Conservation (phyloP, 2,329 filamentous ascomycete genomes). For the Chaetothyriales sp. region DNA sequence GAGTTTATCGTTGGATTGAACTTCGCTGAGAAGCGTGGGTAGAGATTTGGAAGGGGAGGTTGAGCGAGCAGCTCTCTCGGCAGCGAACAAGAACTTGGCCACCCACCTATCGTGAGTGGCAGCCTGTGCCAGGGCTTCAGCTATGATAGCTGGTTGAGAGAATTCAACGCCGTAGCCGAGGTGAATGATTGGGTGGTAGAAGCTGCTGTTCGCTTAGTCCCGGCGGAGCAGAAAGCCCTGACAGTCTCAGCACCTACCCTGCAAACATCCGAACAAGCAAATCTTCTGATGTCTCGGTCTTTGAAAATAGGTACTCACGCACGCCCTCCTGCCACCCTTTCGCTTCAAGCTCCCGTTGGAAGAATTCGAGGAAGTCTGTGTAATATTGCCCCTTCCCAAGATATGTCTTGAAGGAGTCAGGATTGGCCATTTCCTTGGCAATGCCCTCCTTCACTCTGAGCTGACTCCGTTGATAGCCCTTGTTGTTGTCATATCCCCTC, state of each 20-base stretch:
- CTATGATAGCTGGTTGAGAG: conserved; percentile 59
- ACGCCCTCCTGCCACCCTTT: conserved; percentile 42
- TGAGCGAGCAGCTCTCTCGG: conserved; percentile 36
- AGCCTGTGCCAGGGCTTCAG: conserved; percentile 61
- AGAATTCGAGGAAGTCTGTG: conserved; percentile 62
- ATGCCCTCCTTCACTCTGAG: conserved; percentile 36
- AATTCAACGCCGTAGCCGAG: conserved; percentile 73
- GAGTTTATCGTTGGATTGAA: conserved; percentile 45
- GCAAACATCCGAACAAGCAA: conserved; percentile 56
- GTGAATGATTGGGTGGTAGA: conserved; percentile 66
- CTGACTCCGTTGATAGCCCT: conserved; percentile 49
- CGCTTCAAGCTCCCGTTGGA: conserved; percentile 55
- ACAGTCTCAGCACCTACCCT: conserved; percentile 29
- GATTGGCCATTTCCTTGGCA: conserved; percentile 44
- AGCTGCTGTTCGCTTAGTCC: conserved; percentile 23
- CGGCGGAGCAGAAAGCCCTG: not conserved
- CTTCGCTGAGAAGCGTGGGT: conserved; percentile 44
- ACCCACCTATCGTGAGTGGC: conserved; percentile 43
- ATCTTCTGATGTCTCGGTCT: conserved; percentile 50
- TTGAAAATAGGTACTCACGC: conserved; percentile 50
- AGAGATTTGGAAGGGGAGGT: conserved; percentile 11
- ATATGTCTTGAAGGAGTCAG: conserved; percentile 41
- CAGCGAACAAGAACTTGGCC: conserved; percentile 21
- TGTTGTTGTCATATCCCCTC: conserved; percentile 51
- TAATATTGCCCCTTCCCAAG: conserved; percentile 56